A percentile compares a stretch with the other conserved stretches of the same genome.
Evolutionary conservation across 352 stramenopile species (phyloP).

Genomic region (Globisporangium canariense): DNA sequence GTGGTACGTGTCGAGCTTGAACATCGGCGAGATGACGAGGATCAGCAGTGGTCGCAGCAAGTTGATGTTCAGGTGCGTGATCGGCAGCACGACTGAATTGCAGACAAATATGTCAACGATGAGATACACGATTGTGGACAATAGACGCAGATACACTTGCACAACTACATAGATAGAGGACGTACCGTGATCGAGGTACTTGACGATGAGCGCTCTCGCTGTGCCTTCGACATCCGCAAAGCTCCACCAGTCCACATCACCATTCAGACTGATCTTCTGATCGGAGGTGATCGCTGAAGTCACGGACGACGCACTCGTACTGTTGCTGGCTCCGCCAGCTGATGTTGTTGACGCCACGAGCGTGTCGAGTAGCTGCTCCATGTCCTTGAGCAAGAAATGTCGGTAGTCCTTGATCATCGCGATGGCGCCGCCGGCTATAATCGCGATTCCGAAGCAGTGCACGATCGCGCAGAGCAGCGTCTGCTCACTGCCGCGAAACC

Average conservation of each 20-base stretch:
- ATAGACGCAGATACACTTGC: background rate
- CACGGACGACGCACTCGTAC: background rate
- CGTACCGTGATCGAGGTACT: constrained; percentile 52
- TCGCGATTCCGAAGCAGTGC: constrained; percentile 56
- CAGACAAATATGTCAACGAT: background rate
- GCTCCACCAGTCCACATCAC: constrained; percentile 46
- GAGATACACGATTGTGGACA: background rate
- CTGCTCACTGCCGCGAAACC: constrained; percentile 61
- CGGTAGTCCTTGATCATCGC: constrained; percentile 42
- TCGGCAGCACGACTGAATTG: constrained; percentile 50
- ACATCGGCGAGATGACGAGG: constrained; percentile 56
- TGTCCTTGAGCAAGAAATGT: constrained; percentile 42
- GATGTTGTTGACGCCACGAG: background rate
- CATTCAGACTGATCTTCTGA: constrained; percentile 30
- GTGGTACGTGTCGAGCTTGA: constrained; percentile 74
- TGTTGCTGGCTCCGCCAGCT: background rate
- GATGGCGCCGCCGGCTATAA: constrained; percentile 46
- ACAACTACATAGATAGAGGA: background rate
- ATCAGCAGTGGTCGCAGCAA: constrained; percentile 62
- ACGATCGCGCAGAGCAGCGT: constrained; percentile 58
- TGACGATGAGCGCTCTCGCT: constrained; percentile 32
- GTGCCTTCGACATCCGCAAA: constrained; percentile 59
- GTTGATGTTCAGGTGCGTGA: constrained; percentile 65
- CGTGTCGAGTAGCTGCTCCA: constrained; percentile 43
- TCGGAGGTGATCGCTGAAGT: background rate